Base-by-base conservation (phyloP, 495 filamentous ascomycete genomes). In the Achaetomiella virescens region DNA sequence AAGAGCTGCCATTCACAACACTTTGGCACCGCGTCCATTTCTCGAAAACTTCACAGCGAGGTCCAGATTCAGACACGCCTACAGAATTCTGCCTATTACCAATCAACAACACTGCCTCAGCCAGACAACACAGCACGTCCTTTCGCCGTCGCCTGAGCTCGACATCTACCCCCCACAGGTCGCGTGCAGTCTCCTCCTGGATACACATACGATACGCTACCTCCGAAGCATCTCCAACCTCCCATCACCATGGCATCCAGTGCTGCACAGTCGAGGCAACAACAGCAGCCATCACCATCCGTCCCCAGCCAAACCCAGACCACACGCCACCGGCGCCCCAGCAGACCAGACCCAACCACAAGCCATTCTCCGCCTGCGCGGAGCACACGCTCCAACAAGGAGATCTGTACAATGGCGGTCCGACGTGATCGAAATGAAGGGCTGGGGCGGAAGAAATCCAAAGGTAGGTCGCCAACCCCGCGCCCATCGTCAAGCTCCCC, bases 361-460 rank as follows among this genome's bases (percentile, higher is more conserved):
- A 33, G 62, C 73, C n/a, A 72, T 78, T 60, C 67, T 78, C 38
- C 75, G 75, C 9, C 62, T 78, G 35, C 69, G 75, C 46, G 76
- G 76, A 33, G 71, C 73, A 8, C 65, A 71, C 29, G 55, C 61
- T 5, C 49, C 71, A 1, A 66, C 64, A 18, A 51, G 68, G 25
- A 73, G 81, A 35, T 78, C 80, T 33, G 91, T 98, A 44, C 80
- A 85, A 72, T 99, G 93, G 93, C 90, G 88, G 9, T 88, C 90
- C 61, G 89, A 91, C 68, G 92, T 97, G 6, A 75, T 99, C 7
- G 91, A 99, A 99, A 99, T 64, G 93, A 99, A 70, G 91, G 91
- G 4, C 79, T 97, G 70, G 90, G 91, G 6, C 87, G 85, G 71
- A 99, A 97, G 74, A 88, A 81, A 41, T 92, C 87, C 0, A 99